phyloP scores from a whole-genome alignment of 805 yeast genomes.

The Yarrowia osloensis region DNA sequence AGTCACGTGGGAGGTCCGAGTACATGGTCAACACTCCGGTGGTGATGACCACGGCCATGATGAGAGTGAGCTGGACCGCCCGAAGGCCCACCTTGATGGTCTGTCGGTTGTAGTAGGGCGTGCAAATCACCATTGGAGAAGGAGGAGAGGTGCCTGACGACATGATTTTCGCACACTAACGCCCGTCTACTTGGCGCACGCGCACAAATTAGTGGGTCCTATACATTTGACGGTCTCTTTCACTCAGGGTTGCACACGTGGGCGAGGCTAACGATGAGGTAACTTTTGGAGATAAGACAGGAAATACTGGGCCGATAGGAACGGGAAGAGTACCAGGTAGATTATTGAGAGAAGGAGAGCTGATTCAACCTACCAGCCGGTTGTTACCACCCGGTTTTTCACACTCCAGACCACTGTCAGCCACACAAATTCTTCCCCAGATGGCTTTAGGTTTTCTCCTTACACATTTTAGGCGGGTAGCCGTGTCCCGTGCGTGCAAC shows the following conservation, averaged over 20 bases:
- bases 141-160: background rate
- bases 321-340: background rate
- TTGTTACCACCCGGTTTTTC: too few relatives aligned
- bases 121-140: slow-evolving; percentile 18
- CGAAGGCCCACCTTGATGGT: slow-evolving; percentile 28
- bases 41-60: slow-evolving; percentile 31
- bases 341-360: too few relatives aligned
- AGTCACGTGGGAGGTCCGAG: slow-evolving; percentile 14
- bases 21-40: slow-evolving; percentile 13
- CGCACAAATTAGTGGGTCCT: background rate
- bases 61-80: slow-evolving; percentile 26
- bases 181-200: background rate
- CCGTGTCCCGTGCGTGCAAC: background rate
- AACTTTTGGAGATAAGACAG: background rate
- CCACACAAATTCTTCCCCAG: background rate
- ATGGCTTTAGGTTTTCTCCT: background rate
- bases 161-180: background rate
- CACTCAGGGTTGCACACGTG: slow-evolving; percentile 4
- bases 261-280: background rate
- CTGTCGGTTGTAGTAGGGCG: slow-evolving; percentile 27
- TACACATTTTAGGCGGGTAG: slow-evolving; percentile 9
- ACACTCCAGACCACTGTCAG: background rate
- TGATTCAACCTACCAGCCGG: background rate
- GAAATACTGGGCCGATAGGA: background rate
- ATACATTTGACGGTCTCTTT: background rate